A percentile compares a stretch with the other conserved stretches of the same genome.
These are phyloP conservation scores for Hyaloperonospora arabidopsidis DNA, from an alignment of 352 stramenopile species.

Conservation along the genomic window DNA sequence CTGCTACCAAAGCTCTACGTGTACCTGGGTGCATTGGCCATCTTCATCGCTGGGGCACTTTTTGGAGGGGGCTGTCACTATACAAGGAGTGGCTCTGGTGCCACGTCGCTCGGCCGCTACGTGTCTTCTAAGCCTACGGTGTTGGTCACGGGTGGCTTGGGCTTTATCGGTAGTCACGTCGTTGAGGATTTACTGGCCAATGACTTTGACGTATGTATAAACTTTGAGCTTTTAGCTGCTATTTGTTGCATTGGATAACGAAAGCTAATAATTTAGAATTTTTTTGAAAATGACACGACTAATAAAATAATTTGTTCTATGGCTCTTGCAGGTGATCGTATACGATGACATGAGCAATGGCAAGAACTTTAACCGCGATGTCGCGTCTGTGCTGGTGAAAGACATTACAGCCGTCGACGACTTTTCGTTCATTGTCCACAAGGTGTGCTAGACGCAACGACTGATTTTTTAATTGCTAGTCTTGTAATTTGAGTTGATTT, in stretches of 20 bases:
- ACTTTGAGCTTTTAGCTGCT: background rate
- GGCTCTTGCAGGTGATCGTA: slow-evolving; percentile 53
- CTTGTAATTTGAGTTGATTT: background rate
- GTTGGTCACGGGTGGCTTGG: slow-evolving; percentile 71
- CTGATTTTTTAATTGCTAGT: slow-evolving; percentile 1
- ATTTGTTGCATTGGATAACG: background rate
- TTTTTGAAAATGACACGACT: background rate
- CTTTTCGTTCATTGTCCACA: slow-evolving; percentile 74
- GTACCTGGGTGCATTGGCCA: slow-evolving; percentile 52
- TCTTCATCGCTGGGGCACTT: slow-evolving; percentile 59
- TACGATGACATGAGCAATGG: slow-evolving; percentile 87
- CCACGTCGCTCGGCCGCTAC: slow-evolving; percentile 25
- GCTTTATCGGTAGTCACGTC: slow-evolving; percentile 82
- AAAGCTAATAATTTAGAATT: too few relatives aligned
- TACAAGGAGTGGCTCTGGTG: slow-evolving; percentile 24
- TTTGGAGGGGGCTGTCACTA: slow-evolving; percentile 63
- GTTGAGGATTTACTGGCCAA: slow-evolving; percentile 73
- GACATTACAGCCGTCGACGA: slow-evolving; percentile 77
- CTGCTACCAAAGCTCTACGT: slow-evolving; percentile 63
- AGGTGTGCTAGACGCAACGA: slow-evolving; percentile 25
- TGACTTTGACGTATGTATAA: slow-evolving; percentile 50
- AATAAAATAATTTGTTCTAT: slow-evolving; percentile 3
- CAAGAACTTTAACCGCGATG: slow-evolving; percentile 73
- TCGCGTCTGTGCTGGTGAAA: slow-evolving; percentile 71
- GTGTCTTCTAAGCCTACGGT: slow-evolving; percentile 40